Evolutionary conservation across 1,139 yeast species (phyloP), one percentile per base, ranked within the genome.

Genomic region (Lodderomyces elongisporus): DNA sequence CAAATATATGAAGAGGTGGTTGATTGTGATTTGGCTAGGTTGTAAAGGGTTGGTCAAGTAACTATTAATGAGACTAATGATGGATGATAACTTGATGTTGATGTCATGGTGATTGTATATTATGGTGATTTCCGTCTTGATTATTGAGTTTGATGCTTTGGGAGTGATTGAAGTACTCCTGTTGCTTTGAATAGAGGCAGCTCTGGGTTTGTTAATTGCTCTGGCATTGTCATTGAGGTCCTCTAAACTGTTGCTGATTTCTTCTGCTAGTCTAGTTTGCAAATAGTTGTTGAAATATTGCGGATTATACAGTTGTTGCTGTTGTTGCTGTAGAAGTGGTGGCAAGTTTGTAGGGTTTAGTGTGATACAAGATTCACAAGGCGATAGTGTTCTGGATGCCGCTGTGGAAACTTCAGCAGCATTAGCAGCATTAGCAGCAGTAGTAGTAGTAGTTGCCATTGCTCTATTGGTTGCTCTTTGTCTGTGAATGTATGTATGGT

Each of bases 331-430:
- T n/a, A n/a, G n/a, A n/a, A n/a, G n/a, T n/a, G n/a, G n/a, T 16
- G 30, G 35, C 9, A 29, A 27, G n/a, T 17, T 26, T 14, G 14
- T 16, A 15, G 37, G 29, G n/a, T 34, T 34, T 14, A 43, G 27
- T 1, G 47, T 43, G 16, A 41, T 14, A 29, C 46, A 38, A 8
- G 47, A 43, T 4, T 43, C 47, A 31, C 47, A 43, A 15, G 47
- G 47, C 14, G 46, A 42, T 13, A 36, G 29, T 15, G 31, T 24
- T 7, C 14, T 13, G 12, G 8, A 18, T 18, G 22, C 9, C 10
- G 22, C 10, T 18, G 22, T 18, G n/a, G n/a, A n/a, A n/a, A n/a
- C n/a, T n/a, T n/a, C n/a, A n/a, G n/a, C n/a, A n/a, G n/a, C n/a
- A n/a, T n/a, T n/a, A n/a, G n/a, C n/a, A n/a, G n/a, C n/a, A n/a